Evolutionary conservation across 2,329 filamentous ascomycete genomes (phyloP).

Genomic region (Colletotrichum eremochloae): DNA sequence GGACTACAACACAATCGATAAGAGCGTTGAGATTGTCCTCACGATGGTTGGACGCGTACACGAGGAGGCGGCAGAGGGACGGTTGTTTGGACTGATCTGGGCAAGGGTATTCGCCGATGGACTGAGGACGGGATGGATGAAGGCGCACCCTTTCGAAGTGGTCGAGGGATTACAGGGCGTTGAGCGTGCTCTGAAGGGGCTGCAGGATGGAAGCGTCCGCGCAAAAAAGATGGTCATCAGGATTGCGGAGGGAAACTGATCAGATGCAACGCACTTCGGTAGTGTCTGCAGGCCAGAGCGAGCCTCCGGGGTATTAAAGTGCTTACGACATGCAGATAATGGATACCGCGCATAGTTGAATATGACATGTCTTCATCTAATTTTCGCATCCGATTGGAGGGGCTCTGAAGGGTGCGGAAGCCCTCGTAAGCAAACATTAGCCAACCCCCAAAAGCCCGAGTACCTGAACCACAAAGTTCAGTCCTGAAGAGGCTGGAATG

Average conservation of each 20-base stretch:
- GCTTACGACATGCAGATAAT: neutral
- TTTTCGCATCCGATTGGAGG: neutral
- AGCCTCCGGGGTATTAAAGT: neutral
- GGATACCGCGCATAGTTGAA: neutral
- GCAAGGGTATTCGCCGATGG: slow-evolving; percentile 38
- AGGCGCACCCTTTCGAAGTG: slow-evolving; percentile 42
- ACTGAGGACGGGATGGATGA: slow-evolving; percentile 42
- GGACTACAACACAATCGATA: slow-evolving; percentile 28
- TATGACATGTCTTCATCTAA: neutral
- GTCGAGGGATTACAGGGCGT: slow-evolving; percentile 36
- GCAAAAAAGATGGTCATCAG: slow-evolving; percentile 44
- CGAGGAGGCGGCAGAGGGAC: slow-evolving; percentile 35
- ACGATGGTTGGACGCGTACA: slow-evolving; percentile 38
- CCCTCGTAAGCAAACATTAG: neutral
- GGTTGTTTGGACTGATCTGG: slow-evolving; percentile 40
- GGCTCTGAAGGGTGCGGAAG: neutral
- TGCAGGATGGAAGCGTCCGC: slow-evolving; percentile 39
- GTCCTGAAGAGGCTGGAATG: no score
- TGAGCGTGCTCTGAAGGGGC: slow-evolving; percentile 34
- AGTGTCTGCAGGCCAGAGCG: neutral
- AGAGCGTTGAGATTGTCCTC: slow-evolving; percentile 37
- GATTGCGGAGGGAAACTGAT: slow-evolving; percentile 37
- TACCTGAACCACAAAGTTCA: neutral
- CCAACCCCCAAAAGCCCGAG: neutral
- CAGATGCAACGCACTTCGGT: neutral